Conservation (phyloP, 2,329 filamentous ascomycete species). For the Aschersonia sp. region DNA sequence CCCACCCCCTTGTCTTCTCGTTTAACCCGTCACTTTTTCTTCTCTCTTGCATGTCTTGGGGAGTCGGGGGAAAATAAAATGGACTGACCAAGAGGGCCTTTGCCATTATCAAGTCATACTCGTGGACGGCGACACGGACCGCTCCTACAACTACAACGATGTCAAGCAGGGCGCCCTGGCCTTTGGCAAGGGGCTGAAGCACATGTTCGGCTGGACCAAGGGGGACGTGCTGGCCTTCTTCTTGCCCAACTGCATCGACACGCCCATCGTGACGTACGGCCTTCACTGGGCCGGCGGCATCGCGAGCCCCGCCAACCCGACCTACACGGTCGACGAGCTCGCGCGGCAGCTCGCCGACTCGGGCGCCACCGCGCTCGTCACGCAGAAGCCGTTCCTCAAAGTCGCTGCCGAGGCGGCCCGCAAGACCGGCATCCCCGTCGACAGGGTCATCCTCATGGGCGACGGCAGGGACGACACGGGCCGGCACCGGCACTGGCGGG, state of each 20-base stretch:
- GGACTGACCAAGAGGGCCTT: background rate
- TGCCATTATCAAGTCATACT: conserved; percentile 48
- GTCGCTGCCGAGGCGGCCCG: conserved; percentile 53
- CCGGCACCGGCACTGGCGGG: conserved; percentile 55
- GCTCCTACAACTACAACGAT: conserved; percentile 55
- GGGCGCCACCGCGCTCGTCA: conserved; percentile 58
- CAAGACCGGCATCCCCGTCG: conserved; percentile 52
- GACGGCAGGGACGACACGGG: conserved; percentile 45
- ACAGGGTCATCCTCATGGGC: conserved; percentile 65
- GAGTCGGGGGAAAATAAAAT: background rate
- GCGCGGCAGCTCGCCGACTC: conserved; percentile 73
- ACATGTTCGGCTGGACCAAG: conserved; percentile 62
- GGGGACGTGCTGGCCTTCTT: conserved; percentile 74
- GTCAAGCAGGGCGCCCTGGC: conserved; percentile 49
- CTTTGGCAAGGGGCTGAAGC: conserved; percentile 70
- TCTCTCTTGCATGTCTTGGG: no score
- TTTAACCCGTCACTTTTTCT: no score
- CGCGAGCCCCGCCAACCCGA: conserved; percentile 75
- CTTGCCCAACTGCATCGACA: conserved; percentile 78
- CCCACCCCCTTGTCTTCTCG: no score
- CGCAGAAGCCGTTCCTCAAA: conserved; percentile 52
- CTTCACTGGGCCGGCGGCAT: conserved; percentile 71
- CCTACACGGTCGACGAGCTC: conserved; percentile 72
- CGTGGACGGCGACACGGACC: conserved; percentile 55
- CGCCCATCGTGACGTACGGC: conserved; percentile 62